A percentile compares a stretch with the other conserved stretches of the same genome.
Evolutionary conservation across 1,139 yeast species (phyloP).

Genomic region (Candida sp.): DNA sequence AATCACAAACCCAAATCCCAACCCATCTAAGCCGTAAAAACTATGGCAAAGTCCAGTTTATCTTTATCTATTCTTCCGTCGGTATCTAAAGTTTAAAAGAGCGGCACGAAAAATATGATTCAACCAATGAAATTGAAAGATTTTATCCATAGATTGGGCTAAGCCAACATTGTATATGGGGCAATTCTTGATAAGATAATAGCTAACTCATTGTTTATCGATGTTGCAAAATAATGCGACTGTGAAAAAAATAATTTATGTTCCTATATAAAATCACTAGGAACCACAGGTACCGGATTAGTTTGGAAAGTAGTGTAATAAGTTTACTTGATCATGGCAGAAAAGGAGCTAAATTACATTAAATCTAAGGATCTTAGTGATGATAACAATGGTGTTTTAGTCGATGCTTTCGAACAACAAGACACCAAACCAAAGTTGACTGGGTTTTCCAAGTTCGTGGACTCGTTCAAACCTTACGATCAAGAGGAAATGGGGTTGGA

Average conservation of each 20-base stretch:
- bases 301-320: too few species aligned
- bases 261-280: not conserved
- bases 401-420: conserved; percentile 38
- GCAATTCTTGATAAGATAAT: not conserved
- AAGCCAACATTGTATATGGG: not conserved
- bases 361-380: conserved; percentile 34
- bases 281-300: too few species aligned
- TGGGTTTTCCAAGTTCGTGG: conserved; percentile 43
- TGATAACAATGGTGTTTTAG: conserved; percentile 36
- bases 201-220: too few species aligned
- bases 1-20: too few species aligned
- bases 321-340: conserved; percentile 24
- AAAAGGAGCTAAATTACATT: conserved; percentile 41
- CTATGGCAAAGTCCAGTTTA: not conserved
- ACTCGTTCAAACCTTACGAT: conserved; percentile 57
- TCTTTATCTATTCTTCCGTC: not conserved
- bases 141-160: not conserved
- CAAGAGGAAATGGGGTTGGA: conserved; percentile 53
- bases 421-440: conserved; percentile 21
- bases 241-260: too few species aligned
- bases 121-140: not conserved
- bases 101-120: not conserved
- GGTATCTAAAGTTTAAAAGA: not conserved
- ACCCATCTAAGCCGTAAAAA: too few species aligned
- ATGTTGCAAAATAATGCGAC: too few species aligned